Base-by-base conservation (phyloP, 2,329 filamentous ascomycete species). In the Penicillium sp. region DNA sequence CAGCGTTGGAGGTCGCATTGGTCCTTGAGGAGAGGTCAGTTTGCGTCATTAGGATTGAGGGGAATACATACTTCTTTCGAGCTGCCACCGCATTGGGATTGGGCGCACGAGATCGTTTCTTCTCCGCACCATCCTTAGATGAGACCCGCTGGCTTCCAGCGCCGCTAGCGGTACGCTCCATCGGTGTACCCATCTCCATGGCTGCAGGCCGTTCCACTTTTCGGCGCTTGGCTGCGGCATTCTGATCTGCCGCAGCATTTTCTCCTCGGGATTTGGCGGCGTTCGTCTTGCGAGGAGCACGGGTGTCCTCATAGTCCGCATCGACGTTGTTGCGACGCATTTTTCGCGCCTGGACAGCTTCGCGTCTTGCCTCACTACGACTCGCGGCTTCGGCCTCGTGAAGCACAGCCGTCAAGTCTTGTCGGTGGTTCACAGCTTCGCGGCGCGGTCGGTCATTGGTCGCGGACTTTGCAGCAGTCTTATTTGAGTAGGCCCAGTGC, bases 401-500 rank as follows among this genome's bases (percentile, higher is more conserved):
- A 42, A 88, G 81, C 57, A 89, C 88, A 21, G 90, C 80, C 4
- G 80, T 78, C 42, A 84, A 64, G 57, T 79, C 89, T 45, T 67
- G 63, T 61, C 91, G 89, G 36, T 85, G 85, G 21, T 88, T 83
- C 10, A 87, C 88, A 21, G 87, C 88, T 67, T 96, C 91, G 58
- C 90, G 84, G 54, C 90, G 82, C 44, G 88, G 86, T 24, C 87
- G 81, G 68, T 95, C 89, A 29, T 85, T 85, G 42, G 83, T 77
- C 49, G 76, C 66, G 12, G 73, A 73, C 63, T 84, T 85, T 59
- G 81, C 80, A 50, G 78, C 71, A 49, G 85, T 81, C 59, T 93
- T 87, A 66, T 90, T 90, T 18, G 89, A 88, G 70, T 97, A 97
- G 45, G 93, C 94, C 94, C 94, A 99, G 72, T 99, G 94, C 47